Conservation (phyloP, 768 basidiomycete genomes). For the Boletus fagicola region DNA sequence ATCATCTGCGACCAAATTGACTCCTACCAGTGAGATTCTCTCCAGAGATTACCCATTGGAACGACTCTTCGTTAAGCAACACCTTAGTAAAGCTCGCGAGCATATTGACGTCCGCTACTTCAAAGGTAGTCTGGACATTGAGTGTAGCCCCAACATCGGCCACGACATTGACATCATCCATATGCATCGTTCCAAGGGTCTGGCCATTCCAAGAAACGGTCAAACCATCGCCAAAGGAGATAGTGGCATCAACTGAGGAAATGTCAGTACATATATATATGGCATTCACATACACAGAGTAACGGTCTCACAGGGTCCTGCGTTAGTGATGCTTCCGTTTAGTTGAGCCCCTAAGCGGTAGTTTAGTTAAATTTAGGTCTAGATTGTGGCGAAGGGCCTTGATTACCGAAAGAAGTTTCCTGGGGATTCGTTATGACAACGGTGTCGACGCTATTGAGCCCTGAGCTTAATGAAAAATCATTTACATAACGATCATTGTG, state of each 20-base stretch:
- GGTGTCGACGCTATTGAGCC: conserved; percentile 45
- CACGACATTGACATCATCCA: conserved; percentile 55
- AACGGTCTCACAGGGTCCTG: conserved; percentile 62
- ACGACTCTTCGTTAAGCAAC: conserved; percentile 61
- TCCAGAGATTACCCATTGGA: conserved; percentile 67
- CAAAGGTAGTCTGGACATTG: conserved; percentile 52
- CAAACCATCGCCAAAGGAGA: conserved; percentile 62
- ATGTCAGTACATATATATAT: conserved; percentile 5
- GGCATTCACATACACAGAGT: background rate
- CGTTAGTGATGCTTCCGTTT: conserved; percentile 62
- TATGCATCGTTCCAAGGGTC: conserved; percentile 55
- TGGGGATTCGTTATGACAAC: conserved; percentile 61
- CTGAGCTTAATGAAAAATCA: background rate
- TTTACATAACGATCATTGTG: background rate
- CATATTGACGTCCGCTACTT: conserved; percentile 53
- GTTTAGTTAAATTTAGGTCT: conserved; percentile 3
- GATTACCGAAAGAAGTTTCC: conserved; percentile 54
- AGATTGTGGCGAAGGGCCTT: background rate
- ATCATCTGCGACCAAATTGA: background rate
- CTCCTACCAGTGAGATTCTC: conserved; percentile 57
- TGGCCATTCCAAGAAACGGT: conserved; percentile 58
- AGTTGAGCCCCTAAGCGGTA: conserved; percentile 44
- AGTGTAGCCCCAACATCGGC: conserved; percentile 67
- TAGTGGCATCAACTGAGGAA: conserved; percentile 59
- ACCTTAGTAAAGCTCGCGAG: conserved; percentile 65